Evolutionary conservation across 1,284 basidiomycete species (phyloP), one percentile per base, ranked within the genome.

Genomic region (Malassezia slooffiae): DNA sequence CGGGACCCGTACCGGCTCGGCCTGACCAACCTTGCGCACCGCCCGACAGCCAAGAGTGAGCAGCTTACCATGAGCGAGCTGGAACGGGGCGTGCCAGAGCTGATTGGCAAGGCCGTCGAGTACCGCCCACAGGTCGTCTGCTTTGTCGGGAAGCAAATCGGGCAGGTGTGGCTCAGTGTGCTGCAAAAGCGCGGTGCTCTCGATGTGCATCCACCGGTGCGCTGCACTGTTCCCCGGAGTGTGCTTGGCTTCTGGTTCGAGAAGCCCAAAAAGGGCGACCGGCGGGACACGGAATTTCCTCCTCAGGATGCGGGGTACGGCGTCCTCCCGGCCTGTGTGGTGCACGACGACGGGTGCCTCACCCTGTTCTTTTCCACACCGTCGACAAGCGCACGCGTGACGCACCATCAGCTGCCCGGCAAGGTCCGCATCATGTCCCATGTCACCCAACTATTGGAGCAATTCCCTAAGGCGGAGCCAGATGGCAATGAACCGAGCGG

Each of bases 351-450:
- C 8, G 23, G 21, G 5, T 5, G n/a, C 26, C 15, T 22, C 3
- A 60, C 60, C 1, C 29, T 60, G 10, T 56, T 62, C 39, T 64
- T 55, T 32, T 52, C 55, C 0, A 48, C 50, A 2, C 62, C 62
- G 1, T 59, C 56, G 13, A 56, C 60, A 26, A 58, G 55, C n/a
- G 62, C 58, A 15, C 47, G 62, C 11, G 62, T 64, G 7, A 64
- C 62, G 17, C 58, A 60, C 3, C 62, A 64, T 35, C 57, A 60
- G 31, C 40, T 64, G 5, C 41, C 53, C 4, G 62, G 55, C 23
- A 64, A 64, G 38, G 50, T 43, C 2, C 50, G 55, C 17, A 56
- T 60, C 17, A 47, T 60, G 9, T 39, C 43, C 1, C 47, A 52
- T 26, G 41, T 60, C 7, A 27, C 41, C n/a, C n/a, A n/a, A n/a